Conservation (phyloP, 2,329 filamentous ascomycete species). For the Paradendryphiella salina region DNA sequence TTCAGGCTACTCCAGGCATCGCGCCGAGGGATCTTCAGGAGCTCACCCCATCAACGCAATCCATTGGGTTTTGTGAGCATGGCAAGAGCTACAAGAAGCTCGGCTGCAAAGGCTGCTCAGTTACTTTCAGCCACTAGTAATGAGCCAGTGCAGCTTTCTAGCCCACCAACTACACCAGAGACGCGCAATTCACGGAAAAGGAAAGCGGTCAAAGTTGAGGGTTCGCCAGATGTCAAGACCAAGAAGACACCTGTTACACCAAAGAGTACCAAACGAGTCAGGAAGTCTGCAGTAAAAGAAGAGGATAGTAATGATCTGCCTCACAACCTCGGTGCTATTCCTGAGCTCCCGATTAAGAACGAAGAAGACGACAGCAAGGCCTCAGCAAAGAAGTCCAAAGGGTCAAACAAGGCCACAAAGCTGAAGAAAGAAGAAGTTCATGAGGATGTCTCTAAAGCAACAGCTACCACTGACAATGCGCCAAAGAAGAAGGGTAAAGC, state of each 20-base stretch:
- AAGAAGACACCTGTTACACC: constrained; percentile 14
- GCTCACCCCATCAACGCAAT: constrained; percentile 1
- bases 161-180: constrained; percentile 48
- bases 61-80: constrained; percentile 23
- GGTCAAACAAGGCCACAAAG: constrained; percentile 24
- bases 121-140: constrained; percentile 12
- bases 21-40: constrained; percentile 4
- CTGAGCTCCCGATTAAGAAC: constrained; percentile 16
- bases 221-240: constrained; percentile 6
- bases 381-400: constrained; percentile 22
- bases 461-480: constrained; percentile 31
- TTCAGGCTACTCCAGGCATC: constrained; percentile 19
- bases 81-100: constrained; percentile 40
- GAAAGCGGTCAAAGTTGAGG: constrained; percentile 32
- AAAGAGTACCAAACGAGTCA: constrained; percentile 45
- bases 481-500: constrained; percentile 42
- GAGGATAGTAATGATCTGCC: constrained; percentile 56
- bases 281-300: constrained; percentile 43
- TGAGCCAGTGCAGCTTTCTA: constrained; percentile 49
- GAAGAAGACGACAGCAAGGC: constrained; percentile 13
- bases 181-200: constrained; percentile 32
- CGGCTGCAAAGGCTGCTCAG: constrained; percentile 23
- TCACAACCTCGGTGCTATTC: constrained; percentile 57
- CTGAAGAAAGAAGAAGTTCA: constrained; percentile 28
- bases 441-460: constrained; percentile 33